Percentiles rank a stretch among this genome's conserved stretches.
phyloP scores from a whole-genome alignment of 2,329 filamentous ascomycete species.

The Pseudocercospora ulei region DNA sequence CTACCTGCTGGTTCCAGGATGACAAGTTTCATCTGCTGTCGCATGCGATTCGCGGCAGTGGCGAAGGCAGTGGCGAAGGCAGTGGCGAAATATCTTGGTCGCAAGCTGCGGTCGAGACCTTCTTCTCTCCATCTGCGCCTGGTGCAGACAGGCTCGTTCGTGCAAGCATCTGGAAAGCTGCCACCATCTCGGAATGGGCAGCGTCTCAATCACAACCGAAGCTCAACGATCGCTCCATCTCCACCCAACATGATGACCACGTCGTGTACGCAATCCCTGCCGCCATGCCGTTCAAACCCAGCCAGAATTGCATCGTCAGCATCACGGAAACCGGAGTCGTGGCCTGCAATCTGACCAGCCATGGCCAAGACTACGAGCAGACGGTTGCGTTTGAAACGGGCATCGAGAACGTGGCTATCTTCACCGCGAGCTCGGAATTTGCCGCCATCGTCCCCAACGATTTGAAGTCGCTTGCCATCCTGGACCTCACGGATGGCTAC shows the following conservation, averaged over 20 bases:
- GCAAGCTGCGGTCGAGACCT: slow-evolving; percentile 63
- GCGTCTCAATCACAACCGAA: background rate
- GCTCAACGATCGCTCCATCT: slow-evolving; percentile 1
- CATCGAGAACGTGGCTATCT: slow-evolving; percentile 14
- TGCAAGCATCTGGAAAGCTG: slow-evolving; percentile 8
- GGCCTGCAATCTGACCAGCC: slow-evolving; percentile 1
- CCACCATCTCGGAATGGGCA: slow-evolving; percentile 4
- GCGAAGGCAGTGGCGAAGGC: no score
- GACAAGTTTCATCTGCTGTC: slow-evolving; percentile 49
- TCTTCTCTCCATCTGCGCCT: slow-evolving; percentile 57
- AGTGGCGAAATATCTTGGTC: slow-evolving; percentile 77
- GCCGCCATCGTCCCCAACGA: slow-evolving; percentile 23
- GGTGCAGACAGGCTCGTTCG: slow-evolving; percentile 21
- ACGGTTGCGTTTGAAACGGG: slow-evolving; percentile 21
- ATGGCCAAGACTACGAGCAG: slow-evolving; percentile 2
- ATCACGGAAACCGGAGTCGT: slow-evolving; percentile 9
- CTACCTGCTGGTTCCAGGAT: slow-evolving; percentile 28
- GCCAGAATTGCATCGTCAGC: slow-evolving; percentile 9
- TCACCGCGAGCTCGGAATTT: slow-evolving; percentile 24
- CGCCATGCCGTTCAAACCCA: slow-evolving; percentile 10
- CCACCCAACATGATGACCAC: slow-evolving; percentile 6
- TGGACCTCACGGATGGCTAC: slow-evolving; percentile 29
- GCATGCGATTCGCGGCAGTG: slow-evolving; percentile 65
- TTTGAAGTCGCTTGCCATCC: slow-evolving; percentile 21
- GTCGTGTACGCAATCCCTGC: slow-evolving; percentile 13